Evolutionary conservation across 2,329 filamentous ascomycete genomes (phyloP).

Genomic region (Aspergillus japonicus): DNA sequence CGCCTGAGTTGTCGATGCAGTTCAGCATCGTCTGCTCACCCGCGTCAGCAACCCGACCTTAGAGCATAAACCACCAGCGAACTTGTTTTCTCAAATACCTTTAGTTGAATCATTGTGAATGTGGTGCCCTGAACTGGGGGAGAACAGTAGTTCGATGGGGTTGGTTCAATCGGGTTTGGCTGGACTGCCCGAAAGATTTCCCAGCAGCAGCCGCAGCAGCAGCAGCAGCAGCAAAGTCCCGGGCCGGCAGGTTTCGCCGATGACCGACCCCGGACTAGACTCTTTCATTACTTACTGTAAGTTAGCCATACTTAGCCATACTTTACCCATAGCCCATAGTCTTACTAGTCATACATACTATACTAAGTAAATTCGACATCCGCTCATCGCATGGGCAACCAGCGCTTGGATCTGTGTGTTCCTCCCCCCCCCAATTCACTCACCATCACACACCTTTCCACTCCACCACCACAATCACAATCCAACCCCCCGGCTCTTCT

Average conservation of each 20-base stretch:
- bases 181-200: constrained; percentile 20
- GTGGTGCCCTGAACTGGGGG: constrained; percentile 27
- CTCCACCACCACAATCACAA: background rate
- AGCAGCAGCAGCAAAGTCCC: constrained; percentile 7
- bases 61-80: background rate
- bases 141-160: background rate
- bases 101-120: constrained; percentile 85
- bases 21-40: constrained; percentile 80
- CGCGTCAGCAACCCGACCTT: constrained; percentile 11
- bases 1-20: constrained; percentile 99
- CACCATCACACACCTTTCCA: background rate
- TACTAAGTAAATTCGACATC: too few species aligned
- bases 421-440: background rate
- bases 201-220: background rate
- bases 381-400: constrained; percentile 12
- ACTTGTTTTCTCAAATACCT: constrained; percentile 49
- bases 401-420: background rate
- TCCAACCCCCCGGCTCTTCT: constrained; percentile 1
- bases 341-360: too few species aligned
- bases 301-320: too few species aligned
- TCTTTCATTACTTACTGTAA: too few species aligned
- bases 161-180: background rate
- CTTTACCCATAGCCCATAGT: too few species aligned
- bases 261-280: constrained; percentile 20
- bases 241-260: constrained; percentile 28